Conservation (phyloP, 495 filamentous ascomycete species). For the Rhypophila decipiens region DNA sequence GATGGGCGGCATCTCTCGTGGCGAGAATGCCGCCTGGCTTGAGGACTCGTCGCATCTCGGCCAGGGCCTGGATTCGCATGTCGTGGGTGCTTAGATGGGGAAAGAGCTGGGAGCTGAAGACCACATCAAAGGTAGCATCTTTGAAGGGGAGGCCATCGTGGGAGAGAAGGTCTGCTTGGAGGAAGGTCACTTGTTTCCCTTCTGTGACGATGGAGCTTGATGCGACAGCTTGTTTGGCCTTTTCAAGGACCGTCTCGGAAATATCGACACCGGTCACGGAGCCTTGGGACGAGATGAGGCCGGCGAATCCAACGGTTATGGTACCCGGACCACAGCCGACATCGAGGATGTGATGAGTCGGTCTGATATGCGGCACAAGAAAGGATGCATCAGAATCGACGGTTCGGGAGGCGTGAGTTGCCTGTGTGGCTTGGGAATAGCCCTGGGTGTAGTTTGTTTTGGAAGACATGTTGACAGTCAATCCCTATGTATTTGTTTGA, state of each 20-base stretch:
- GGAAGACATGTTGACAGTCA: too few species aligned
- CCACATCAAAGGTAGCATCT: constrained; percentile 51
- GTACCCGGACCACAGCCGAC: neutral
- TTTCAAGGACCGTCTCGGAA: neutral
- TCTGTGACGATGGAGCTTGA: too few species aligned
- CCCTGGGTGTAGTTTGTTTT: neutral
- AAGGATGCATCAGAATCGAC: neutral
- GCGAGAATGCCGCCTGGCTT: constrained; percentile 45
- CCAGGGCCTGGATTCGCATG: constrained; percentile 11
- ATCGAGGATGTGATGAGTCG: neutral
- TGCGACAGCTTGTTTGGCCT: neutral
- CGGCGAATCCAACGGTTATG: neutral
- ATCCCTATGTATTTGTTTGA: too few species aligned
- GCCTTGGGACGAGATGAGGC: neutral
- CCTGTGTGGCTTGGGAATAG: neutral
- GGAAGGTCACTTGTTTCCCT: neutral
- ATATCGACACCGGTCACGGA: neutral
- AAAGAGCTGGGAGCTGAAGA: constrained; percentile 49
- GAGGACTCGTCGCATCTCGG: constrained; percentile 21
- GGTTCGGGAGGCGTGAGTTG: neutral
- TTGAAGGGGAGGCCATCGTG: constrained; percentile 26
- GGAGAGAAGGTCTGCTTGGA: neutral
- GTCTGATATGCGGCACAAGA: neutral
- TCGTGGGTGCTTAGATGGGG: constrained; percentile 41
- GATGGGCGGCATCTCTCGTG: constrained; percentile 40